Evolutionary conservation across 2,329 filamentous ascomycete genomes (phyloP).

Genomic region (Drechslerella coelobrocha): DNA sequence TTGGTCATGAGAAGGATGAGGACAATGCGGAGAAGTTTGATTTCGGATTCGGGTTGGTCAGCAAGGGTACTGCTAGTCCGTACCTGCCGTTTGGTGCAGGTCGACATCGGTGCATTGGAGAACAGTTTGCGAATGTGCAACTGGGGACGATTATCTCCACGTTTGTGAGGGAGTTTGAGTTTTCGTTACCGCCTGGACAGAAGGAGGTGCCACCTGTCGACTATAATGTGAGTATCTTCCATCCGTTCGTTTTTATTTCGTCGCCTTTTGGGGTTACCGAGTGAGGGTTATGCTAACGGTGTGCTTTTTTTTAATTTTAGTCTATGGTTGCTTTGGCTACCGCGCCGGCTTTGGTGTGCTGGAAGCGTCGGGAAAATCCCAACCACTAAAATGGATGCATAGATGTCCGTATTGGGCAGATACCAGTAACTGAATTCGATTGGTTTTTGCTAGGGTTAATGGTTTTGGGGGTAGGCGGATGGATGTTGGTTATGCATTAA

Average conservation of each 20-base stretch:
- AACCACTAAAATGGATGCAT: slow-evolving; percentile 45
- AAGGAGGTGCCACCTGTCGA: slow-evolving; percentile 69
- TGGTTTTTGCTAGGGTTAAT: slow-evolving; percentile 1
- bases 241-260: neutral
- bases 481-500: neutral
- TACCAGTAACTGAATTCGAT: neutral
- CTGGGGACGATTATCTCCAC: slow-evolving; percentile 70
- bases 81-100: slow-evolving; percentile 77
- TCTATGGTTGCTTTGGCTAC: slow-evolving; percentile 48
- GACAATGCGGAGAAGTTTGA: slow-evolving; percentile 66
- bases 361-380: slow-evolving; percentile 50
- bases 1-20: slow-evolving; percentile 58
- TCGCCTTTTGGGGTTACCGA: neutral
- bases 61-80: slow-evolving; percentile 68
- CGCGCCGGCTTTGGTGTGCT: slow-evolving; percentile 49
- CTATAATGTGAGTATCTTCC: slow-evolving; percentile 58
- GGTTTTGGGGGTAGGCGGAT: neutral
- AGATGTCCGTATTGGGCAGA: too few species aligned
- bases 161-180: slow-evolving; percentile 68
- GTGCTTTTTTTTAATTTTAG: slow-evolving; percentile 15
- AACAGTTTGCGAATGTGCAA: slow-evolving; percentile 77
- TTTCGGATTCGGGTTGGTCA: slow-evolving; percentile 68
- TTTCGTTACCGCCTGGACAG: slow-evolving; percentile 66
- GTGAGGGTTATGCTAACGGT: slow-evolving; percentile 9
- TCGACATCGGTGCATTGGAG: slow-evolving; percentile 75